Base-by-base conservation (phyloP, 2,329 filamentous ascomycete genomes). In the Claviceps pusilla region DNA sequence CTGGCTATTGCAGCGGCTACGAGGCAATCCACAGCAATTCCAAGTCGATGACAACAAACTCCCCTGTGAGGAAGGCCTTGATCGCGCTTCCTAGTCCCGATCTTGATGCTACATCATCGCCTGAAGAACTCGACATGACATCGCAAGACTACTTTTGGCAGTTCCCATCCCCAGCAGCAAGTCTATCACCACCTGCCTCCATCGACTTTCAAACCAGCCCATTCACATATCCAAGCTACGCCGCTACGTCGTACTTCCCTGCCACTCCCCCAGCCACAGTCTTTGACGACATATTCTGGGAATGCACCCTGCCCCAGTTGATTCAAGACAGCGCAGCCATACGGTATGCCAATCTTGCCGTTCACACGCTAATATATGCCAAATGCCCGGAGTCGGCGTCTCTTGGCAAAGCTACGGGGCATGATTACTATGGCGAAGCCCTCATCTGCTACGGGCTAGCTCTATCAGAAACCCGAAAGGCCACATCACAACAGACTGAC, bases 251-350 rank as follows among this genome's bases (percentile, higher is more conserved):
- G 10, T 43, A 33, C 45, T 54, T 35, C 16, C n/a, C 16, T 29
- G 24, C 51, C 49, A 39, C 48, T n/a, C 28, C 43, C 16, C 24
- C 14, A 11, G 39, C 14, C 28, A 24, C 61, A 50, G 61, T 63
- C 55, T 67, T 70, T n/a, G 59, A 65, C 16, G 62, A 64, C 16
- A 48, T 52, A 0, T 66, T 72, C n/a, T 73, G 69, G 67, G 64
- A 59, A 12, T 58, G 62, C 6, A 64, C 61, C 1, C 65, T 71
- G 7, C 69, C 68, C 2, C 63, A 64, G 16, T 61, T 73, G 12
- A 59, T 66, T 16, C 63, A 58, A 12, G 59, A 64, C 29, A 65
- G 68, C 49, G 57, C 63, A 9, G 65, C 68, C 3, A 62, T 73
- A 11, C 64, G 64, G 7, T 67, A 66, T 48, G 69, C 70, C 19